Evolutionary conservation across 768 basidiomycete genomes (phyloP), one percentile per base, ranked within the genome.

Genomic region (Panaeolus cyanescens): DNA sequence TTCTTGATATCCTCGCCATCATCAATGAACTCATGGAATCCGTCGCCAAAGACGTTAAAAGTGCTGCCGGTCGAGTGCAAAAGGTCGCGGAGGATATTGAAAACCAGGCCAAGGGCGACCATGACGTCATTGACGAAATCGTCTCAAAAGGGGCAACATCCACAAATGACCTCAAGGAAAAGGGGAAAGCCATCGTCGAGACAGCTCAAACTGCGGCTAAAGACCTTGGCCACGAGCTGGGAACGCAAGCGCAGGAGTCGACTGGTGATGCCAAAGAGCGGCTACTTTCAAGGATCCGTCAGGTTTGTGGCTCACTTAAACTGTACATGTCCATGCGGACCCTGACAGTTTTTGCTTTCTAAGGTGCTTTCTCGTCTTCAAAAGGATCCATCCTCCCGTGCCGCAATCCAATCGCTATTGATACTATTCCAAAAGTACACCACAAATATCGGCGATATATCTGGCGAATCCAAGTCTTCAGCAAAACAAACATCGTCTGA

Each of bases 401-500:
- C 59, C 3, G 77, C 79, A 0, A 61, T 80, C 30, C 64, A 64
- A 9, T 68, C 75, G 3, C 67, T 78, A 9, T 61, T 77, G 19
- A 58, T 65, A 22, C 67, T 80, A 1, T 59, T 70, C 20, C 71
- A 67, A 3, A 79, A 79, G 67, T 77, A 78, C 57, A 65, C 72
- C 0, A 56, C 67, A 25, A 74, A 65, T 65, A 32, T 74, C 32
- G 55, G 50, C 6, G 55, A 60, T 0, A 56, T 65, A 2, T 66
- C 73, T 2, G 61, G 67, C 13, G 59, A 64, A 10, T 59, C n/a
- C 56, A 64, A 8, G 60, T 63, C 19, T 56, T 58, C n/a, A 59
- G 61, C 12, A 56, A 61, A 40, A 42, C 58, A 28, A 45, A 64
- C 56, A 32, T 61, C 55, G 22, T 40, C 54, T 34, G 57, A 56